Evolutionary conservation across 106 monocot species (phyloP).

Genomic region (Iris macrosiphon): DNA sequence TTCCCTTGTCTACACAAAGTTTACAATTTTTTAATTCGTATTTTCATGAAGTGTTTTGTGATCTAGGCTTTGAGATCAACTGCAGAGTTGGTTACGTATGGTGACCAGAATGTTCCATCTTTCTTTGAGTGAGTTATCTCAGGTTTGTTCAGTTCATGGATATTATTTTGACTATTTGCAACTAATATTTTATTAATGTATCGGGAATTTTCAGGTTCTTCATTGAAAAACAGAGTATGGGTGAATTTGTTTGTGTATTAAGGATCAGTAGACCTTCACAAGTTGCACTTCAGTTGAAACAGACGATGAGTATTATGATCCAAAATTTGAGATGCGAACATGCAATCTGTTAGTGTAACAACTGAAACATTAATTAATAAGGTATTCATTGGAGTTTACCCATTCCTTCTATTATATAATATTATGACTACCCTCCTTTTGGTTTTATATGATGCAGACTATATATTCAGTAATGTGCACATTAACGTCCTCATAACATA

Average conservation of each 20-base stretch:
- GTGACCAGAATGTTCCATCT: constrained; percentile 84
- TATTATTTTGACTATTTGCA: neutral
- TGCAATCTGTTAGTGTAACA: constrained; percentile 75
- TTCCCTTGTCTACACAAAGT: neutral
- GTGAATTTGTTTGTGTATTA: constrained; percentile 76
- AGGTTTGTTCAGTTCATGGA: neutral
- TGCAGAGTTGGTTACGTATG: constrained; percentile 82
- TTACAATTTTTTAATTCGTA: neutral
- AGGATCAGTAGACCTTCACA: constrained; percentile 49
- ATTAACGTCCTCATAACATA: constrained; percentile 80
- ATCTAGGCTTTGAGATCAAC: constrained; percentile 86
- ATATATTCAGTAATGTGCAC: constrained; percentile 90
- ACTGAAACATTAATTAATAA: neutral
- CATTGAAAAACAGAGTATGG: constrained; percentile 93
- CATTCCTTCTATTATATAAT: neutral
- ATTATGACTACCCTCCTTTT: neutral
- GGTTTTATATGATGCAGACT: constrained; percentile 50
- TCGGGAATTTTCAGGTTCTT: constrained; percentile 42
- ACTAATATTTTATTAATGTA: neutral
- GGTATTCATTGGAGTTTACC: too few species aligned
- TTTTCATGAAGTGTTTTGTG: constrained; percentile 63
- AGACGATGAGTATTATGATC: constrained; percentile 94
- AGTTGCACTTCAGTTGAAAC: constrained; percentile 77
- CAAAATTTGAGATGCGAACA: constrained; percentile 82
- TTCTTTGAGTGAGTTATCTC: constrained; percentile 75